phyloP scores from a whole-genome alignment of 2,329 filamentous ascomycete species.

The Ceratocystis colombiana region DNA sequence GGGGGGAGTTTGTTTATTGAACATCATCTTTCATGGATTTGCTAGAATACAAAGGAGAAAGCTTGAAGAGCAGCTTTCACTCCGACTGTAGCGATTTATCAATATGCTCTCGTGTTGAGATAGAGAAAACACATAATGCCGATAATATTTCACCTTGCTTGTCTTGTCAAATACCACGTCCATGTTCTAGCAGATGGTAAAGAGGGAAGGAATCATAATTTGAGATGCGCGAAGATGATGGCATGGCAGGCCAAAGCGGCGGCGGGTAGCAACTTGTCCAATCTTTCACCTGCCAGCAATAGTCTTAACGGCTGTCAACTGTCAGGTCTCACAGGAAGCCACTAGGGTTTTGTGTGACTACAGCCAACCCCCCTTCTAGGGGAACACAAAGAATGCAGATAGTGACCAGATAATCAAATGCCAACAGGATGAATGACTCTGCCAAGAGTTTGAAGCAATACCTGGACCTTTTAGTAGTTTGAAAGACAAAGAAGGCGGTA shows the following conservation, averaged over 20 bases:
- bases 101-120: constrained; percentile 6
- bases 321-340: background rate
- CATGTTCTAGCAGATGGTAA: no score
- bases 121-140: constrained; percentile 1
- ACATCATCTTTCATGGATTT: background rate
- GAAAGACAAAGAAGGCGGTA: background rate
- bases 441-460: constrained; percentile 1
- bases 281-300: background rate
- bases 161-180: background rate
- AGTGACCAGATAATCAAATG: background rate
- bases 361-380: background rate
- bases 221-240: no score
- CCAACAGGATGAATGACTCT: background rate
- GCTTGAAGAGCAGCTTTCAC: background rate
- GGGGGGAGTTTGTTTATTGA: background rate
- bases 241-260: no score
- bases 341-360: background rate
- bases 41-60: background rate
- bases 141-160: background rate
- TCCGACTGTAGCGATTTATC: background rate
- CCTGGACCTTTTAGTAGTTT: background rate
- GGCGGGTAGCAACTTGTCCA: no score
- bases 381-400: background rate
- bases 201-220: no score
- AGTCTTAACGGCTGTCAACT: background rate